phyloP scores from a whole-genome alignment of 1,284 basidiomycete genomes.

The Schizopora paradoxa region DNA sequence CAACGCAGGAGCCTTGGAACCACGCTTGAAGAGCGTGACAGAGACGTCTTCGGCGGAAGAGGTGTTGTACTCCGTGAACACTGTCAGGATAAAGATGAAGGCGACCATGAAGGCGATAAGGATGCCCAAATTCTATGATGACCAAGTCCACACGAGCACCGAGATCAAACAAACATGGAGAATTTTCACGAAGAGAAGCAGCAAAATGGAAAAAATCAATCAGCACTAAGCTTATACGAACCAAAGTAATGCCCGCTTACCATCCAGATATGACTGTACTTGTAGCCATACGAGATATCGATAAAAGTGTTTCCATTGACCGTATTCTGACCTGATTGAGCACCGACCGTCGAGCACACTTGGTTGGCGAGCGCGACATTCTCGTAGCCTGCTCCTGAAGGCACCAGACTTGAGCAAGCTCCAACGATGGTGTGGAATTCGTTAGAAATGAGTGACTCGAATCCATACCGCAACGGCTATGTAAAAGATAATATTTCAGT shows the following conservation, averaged over 20 bases:
- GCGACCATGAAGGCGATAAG: slow-evolving; percentile 44
- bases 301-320: slow-evolving; percentile 34
- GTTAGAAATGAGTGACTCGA: slow-evolving; percentile 46
- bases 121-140: slow-evolving; percentile 50
- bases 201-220: no score
- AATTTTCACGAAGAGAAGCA: not conserved
- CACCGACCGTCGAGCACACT: slow-evolving; percentile 25
- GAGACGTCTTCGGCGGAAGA: slow-evolving; percentile 28
- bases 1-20: slow-evolving; percentile 16
- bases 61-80: slow-evolving; percentile 47
- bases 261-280: slow-evolving; percentile 47
- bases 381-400: slow-evolving; percentile 42
- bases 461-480: slow-evolving; percentile 41
- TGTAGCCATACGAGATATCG: slow-evolving; percentile 39
- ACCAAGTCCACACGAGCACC: no score
- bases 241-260: slow-evolving; percentile 26
- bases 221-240: slow-evolving; percentile 13
- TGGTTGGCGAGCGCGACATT: slow-evolving; percentile 30
- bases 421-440: slow-evolving; percentile 47
- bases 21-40: slow-evolving; percentile 37
- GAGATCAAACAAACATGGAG: slow-evolving; percentile 23
- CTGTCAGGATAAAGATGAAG: slow-evolving; percentile 42
- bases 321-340: slow-evolving; percentile 19
- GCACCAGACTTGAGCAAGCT: slow-evolving; percentile 39
- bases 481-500: slow-evolving; percentile 7